A percentile compares a stretch with the other conserved stretches of the same genome.
Conservation (phyloP, 1,284 basidiomycete species). For the Cryptococcus amylolentus region DNA sequence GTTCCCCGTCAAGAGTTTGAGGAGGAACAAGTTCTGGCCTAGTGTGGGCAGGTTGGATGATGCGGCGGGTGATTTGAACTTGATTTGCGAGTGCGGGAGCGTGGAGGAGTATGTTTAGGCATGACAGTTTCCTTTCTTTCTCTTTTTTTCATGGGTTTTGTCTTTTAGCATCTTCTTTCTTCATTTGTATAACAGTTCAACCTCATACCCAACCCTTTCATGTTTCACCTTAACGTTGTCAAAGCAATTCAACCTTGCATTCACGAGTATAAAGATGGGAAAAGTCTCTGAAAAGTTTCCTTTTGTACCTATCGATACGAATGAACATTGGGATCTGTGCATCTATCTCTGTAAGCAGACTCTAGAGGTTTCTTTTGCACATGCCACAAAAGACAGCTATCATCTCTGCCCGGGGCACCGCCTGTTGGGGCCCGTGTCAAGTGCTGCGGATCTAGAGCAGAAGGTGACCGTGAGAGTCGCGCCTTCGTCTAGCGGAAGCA, state of each 20-base stretch:
- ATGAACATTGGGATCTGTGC: too few relatives aligned
- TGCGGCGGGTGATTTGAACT: conserved; percentile 53
- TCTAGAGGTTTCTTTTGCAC: too few relatives aligned
- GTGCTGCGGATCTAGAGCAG: too few relatives aligned
- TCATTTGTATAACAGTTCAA: conserved; percentile 5
- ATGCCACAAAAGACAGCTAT: too few relatives aligned
- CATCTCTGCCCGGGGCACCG: too few relatives aligned
- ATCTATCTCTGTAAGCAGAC: too few relatives aligned
- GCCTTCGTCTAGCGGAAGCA: too few relatives aligned
- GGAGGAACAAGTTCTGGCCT: conserved; percentile 90
- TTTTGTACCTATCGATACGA: too few relatives aligned
- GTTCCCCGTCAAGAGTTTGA: conserved; percentile 74
- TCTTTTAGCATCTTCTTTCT: not conserved
- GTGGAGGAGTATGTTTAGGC: conserved; percentile 64
- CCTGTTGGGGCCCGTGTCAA: too few relatives aligned
- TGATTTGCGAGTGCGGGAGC: conserved; percentile 75
- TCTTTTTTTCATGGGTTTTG: not conserved
- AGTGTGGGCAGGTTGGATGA: conserved; percentile 85
- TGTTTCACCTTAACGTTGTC: not conserved
- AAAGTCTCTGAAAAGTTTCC: too few relatives aligned
- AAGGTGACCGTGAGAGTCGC: too few relatives aligned
- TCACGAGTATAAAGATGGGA: not conserved
- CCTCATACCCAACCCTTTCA: not conserved
- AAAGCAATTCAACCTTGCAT: conserved; percentile 23
- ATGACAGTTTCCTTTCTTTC: not conserved